Evolutionary conservation across 1,284 basidiomycete genomes (phyloP), one percentile per base, ranked within the genome.

Genomic region (Trametes polyzona): DNA sequence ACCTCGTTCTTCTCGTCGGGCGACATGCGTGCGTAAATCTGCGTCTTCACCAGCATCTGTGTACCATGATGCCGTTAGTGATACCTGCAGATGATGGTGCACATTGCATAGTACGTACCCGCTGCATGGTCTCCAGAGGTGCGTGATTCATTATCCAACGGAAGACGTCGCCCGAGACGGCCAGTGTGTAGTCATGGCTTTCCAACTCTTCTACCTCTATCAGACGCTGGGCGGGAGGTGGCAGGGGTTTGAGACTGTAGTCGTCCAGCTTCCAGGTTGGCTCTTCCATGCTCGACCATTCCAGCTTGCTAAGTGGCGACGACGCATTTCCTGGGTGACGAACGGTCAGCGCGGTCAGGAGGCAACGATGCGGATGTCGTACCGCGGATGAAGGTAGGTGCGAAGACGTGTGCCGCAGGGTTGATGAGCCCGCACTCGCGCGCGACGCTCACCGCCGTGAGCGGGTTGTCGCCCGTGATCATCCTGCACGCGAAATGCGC

Each of bases 1-100:
- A 99, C 86, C 72, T 99, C 97, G 68, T 98, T 97, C 78, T 99
- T 99, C 78, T 99, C 97, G 73, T 99, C 97, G 0, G 97, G 97
- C 16, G 96, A 99, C 97, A 99, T 99, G 24, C 97, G 86, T 9
- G 97, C 96, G 71, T 96, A 99, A 49, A 99, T 91, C 69, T 97
- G 93, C 3, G 96, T 88, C 74, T 98, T 97, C 58, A 98, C 93
- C n/a, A 99, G 87, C 95, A 99, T 96, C 93, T 96, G 29, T 46
- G 3, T 11, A 32, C 2, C n/a, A 6, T 14, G 37, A 17, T 10
- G n/a, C 19, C 19, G 11, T 17, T 35, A 5, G 23, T n/a, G 12
- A n/a, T n/a, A n/a, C n/a, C n/a, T 26, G n/a, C 8, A 12, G 46
- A 19, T 4, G 16, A 43, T n/a, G n/a, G 14, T n/a, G 2, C 27